These are phyloP conservation scores for Verticillium dahliae DNA, from an alignment of 2,329 filamentous ascomycete genomes.

Conservation along the genomic window DNA sequence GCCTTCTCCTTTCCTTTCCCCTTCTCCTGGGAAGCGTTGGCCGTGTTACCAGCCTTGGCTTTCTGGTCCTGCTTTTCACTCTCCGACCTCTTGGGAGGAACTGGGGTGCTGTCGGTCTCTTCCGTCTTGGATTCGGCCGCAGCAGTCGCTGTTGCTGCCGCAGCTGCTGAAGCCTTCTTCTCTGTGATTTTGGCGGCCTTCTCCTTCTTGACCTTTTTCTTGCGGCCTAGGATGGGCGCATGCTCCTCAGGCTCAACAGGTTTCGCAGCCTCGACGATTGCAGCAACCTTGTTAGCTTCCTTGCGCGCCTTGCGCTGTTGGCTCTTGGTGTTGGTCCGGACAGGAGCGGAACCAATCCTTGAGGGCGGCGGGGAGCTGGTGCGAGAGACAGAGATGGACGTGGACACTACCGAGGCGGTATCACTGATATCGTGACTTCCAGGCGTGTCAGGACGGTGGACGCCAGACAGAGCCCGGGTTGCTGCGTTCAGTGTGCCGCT, in stretches of 20 bases:
- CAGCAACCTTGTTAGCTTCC: conserved; percentile 53
- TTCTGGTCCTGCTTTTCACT: conserved; percentile 4
- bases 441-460: conserved; percentile 62
- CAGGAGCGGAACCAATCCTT: conserved; percentile 60
- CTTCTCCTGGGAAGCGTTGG: conserved; percentile 18
- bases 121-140: neutral
- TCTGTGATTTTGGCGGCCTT: conserved; percentile 27
- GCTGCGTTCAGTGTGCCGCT: conserved; percentile 14
- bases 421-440: conserved; percentile 71
- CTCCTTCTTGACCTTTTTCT: conserved; percentile 82
- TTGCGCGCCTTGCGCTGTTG: conserved; percentile 72
- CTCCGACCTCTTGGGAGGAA: conserved; percentile 13
- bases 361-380: conserved; percentile 62
- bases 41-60: conserved; percentile 10
- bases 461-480: conserved; percentile 34
- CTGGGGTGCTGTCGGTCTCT: conserved; percentile 1
- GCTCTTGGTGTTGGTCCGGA: conserved; percentile 68
- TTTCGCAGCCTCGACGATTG: conserved; percentile 43
- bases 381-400: conserved; percentile 60
- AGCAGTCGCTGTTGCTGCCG: neutral
- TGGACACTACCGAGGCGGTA: conserved; percentile 66
- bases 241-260: conserved; percentile 50
- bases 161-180: conserved; percentile 1
- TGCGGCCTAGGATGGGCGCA: conserved; percentile 70
- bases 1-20: conserved; percentile 10